Conservation (phyloP, 2,329 filamentous ascomycete genomes). For the Arthrobotrys iridis region DNA sequence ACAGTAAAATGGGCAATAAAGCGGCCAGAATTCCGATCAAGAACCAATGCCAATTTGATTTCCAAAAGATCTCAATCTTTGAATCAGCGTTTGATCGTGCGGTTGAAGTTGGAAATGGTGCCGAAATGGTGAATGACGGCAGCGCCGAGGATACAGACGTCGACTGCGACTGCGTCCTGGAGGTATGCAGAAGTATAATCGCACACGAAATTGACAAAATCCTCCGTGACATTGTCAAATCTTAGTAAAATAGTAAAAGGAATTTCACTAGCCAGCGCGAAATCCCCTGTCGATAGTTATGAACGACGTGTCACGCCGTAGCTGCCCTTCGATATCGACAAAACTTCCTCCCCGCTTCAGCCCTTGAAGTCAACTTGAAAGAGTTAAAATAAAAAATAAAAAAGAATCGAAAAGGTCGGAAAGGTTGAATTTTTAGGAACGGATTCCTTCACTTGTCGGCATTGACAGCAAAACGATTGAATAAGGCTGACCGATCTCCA, state of each 20-base stretch:
- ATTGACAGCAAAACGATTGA: conserved; percentile 15
- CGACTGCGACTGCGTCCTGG: conserved; percentile 15
- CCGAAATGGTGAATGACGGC: conserved; percentile 5
- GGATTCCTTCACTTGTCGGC: background rate
- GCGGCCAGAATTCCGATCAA: conserved; percentile 26
- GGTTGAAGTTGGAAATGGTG: conserved; percentile 6
- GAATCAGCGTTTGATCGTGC: background rate
- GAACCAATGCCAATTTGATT: conserved; percentile 51
- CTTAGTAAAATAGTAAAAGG: background rate
- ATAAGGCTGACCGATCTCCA: conserved; percentile 41
- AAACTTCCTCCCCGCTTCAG: background rate
- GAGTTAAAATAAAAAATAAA: too few relatives aligned
- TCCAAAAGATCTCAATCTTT: conserved; percentile 30
- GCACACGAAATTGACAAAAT: conserved; percentile 42
- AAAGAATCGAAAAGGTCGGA: background rate
- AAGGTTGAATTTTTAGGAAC: background rate
- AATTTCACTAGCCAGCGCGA: conserved; percentile 43
- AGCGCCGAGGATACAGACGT: conserved; percentile 10
- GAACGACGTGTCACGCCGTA: too few relatives aligned
- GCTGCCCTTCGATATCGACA: background rate
- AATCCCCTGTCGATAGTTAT: conserved; percentile 15
- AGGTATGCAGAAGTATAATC: conserved; percentile 17
- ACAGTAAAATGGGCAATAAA: conserved; percentile 33
- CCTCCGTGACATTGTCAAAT: conserved; percentile 37
- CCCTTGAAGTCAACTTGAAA: background rate